Conservation (phyloP, 768 basidiomycete genomes). For the Termitomyces sp. region DNA sequence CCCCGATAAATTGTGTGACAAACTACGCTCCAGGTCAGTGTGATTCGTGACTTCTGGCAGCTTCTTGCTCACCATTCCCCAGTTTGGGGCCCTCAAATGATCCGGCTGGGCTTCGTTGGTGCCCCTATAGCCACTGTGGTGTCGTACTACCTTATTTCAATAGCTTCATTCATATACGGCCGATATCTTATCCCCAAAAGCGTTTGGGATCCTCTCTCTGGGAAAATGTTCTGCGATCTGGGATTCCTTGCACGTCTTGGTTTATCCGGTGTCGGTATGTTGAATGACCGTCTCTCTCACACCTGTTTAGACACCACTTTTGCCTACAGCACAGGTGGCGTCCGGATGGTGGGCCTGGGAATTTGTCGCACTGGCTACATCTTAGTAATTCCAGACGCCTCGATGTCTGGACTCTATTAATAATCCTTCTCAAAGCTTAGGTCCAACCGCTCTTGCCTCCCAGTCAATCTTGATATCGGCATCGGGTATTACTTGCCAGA, state of each 20-base stretch:
- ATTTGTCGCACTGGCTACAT: background rate
- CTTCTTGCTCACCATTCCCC: background rate
- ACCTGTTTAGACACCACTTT: background rate
- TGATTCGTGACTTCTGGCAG: background rate
- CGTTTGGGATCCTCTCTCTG: background rate
- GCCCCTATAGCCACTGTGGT: background rate
- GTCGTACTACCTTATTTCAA: background rate
- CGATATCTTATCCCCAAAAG: background rate
- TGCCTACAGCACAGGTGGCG: background rate
- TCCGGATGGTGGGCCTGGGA: background rate
- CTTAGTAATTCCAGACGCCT: background rate
- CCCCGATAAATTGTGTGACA: conserved; percentile 78
- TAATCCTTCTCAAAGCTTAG: background rate
- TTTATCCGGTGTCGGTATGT: background rate
- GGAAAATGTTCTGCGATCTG: background rate
- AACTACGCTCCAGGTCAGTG: conserved; percentile 76
- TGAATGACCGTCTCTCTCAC: background rate
- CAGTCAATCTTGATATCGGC: background rate
- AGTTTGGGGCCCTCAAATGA: background rate
- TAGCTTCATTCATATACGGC: background rate
- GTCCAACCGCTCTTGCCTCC: background rate
- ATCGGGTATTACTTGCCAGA: background rate
- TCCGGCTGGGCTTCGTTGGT: background rate
- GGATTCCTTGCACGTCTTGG: background rate
- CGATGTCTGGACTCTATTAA: background rate